Evolutionary conservation across 106 monocot species (phyloP), one percentile per base, ranked within the genome.

Genomic region (Narthecium ossifragum): DNA sequence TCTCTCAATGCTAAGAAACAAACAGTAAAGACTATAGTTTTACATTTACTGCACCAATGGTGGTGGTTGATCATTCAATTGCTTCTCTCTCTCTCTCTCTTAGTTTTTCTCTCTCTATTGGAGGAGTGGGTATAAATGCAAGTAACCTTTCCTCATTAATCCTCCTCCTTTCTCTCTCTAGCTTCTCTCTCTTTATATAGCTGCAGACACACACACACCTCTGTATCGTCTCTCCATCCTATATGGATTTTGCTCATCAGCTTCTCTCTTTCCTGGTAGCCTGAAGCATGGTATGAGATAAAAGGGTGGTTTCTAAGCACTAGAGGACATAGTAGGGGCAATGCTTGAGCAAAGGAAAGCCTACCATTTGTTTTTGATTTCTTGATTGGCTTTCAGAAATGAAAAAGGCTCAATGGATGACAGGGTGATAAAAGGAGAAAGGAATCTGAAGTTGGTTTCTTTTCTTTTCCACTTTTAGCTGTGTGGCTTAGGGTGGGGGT

Each of bases 391-490:
- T 36, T 10, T 36, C 7, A 6, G 36, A 36, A 36, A 36, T 36
- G 10, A 36, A 36, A 36, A 36, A 36, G 36, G 36, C 36, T 36
- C 26, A 46, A 55, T 31, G 36, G 51, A 34, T 47, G 24, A 36
- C 34, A 68, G 40, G 51, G 63, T 41, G 46, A 52, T 38, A 65
- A 80, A 67, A 66, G 62, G 57, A 55, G 46, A 21, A 63, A 68
- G 72, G 78, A 72, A 72, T 84, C 84, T 75, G 62, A 57, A 74
- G 71, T 75, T 57, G 78, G 74, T 63, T 64, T 67, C 75, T 72
- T 72, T 68, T 46, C 53, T 58, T 75, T 60, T 67, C 70, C 32
- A 55, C 75, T 66, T 62, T 65, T 56, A 49, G 68, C 25, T 62
- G n/a, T 26, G 31, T 43, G 29, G 62, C 38, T 53, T 50, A 34